Percentiles rank a stretch among this genome's conserved stretches.
These are phyloP conservation scores for Fraxinus albicans DNA, from an alignment of 305 asterid species.

Conservation along the genomic window DNA sequence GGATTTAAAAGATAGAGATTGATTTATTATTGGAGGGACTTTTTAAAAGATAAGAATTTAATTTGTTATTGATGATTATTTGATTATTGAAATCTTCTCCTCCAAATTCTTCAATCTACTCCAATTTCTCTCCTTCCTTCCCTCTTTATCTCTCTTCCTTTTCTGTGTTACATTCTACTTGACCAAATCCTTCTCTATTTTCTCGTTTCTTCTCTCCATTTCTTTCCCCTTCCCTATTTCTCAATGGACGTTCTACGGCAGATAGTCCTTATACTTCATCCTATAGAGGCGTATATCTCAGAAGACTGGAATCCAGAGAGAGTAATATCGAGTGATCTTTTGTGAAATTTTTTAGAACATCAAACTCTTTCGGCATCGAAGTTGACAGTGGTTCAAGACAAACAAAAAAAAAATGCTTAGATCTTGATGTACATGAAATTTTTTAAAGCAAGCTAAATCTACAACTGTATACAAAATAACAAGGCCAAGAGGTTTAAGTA, in stretches of 20 bases:
- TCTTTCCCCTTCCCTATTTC: background rate
- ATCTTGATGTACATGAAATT: background rate
- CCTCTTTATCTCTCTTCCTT: background rate
- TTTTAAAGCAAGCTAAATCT: background rate
- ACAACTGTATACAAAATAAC: background rate
- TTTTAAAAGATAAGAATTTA: background rate
- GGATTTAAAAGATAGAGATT: background rate
- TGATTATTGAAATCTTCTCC: background rate
- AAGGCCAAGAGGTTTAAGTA: background rate
- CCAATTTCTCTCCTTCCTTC: background rate
- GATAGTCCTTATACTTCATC: background rate
- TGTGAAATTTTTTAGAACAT: background rate
- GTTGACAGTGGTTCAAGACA: background rate
- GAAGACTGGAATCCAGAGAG: background rate
- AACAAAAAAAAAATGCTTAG: background rate
- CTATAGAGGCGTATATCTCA: background rate
- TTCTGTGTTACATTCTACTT: background rate
- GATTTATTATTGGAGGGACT: background rate
- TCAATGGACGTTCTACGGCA: background rate
- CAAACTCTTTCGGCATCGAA: background rate
- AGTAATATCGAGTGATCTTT: background rate
- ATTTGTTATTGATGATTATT: background rate
- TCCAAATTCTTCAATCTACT: background rate
- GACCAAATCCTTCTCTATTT: background rate
- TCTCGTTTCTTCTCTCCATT: background rate